These are phyloP conservation scores for Wickerhamia fluorescens DNA, from an alignment of 805 yeast genomes.

Conservation along the genomic window DNA sequence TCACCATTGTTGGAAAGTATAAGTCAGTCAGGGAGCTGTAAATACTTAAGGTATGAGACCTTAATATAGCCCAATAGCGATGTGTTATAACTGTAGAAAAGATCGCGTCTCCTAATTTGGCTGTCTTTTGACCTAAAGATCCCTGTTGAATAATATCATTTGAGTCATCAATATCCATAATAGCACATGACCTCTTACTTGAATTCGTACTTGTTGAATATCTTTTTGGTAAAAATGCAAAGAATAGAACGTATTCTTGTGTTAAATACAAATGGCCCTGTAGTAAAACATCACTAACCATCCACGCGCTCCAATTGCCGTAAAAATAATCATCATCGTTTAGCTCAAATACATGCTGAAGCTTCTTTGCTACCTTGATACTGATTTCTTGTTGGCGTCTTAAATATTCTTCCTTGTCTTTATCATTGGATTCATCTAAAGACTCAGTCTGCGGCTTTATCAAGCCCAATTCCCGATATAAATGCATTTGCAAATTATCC, in stretches of 20 bases:
- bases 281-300: slow-evolving; percentile 70
- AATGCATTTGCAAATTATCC: slow-evolving; percentile 19
- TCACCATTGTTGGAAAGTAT: slow-evolving; percentile 75
- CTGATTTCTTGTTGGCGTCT: slow-evolving; percentile 10
- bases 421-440: too few relatives aligned
- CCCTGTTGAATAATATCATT: slow-evolving; percentile 26
- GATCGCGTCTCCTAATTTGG: slow-evolving; percentile 31
- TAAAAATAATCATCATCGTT: slow-evolving; percentile 48
- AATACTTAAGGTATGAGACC: slow-evolving; percentile 60
- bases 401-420: slow-evolving; percentile 3
- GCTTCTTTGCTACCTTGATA: slow-evolving; percentile 26
- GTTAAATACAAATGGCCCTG: slow-evolving; percentile 86
- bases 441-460: too few relatives aligned
- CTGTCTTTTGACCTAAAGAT: slow-evolving; percentile 31
- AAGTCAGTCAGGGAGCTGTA: slow-evolving; percentile 68
- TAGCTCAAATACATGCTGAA: slow-evolving; percentile 35
- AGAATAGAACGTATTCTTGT: slow-evolving; percentile 54
- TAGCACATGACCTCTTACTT: slow-evolving; percentile 1
- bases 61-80: slow-evolving; percentile 76
- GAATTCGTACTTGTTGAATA: slow-evolving; percentile 2
- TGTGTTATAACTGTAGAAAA: slow-evolving; percentile 29
- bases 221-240: slow-evolving; percentile 65
- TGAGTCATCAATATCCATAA: slow-evolving; percentile 17
- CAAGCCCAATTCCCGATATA: too few relatives aligned
- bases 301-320: slow-evolving; percentile 71